These are phyloP conservation scores for Corymbia calophylla DNA, from an alignment of 441 rosid genomes.

Conservation along the genomic window DNA sequence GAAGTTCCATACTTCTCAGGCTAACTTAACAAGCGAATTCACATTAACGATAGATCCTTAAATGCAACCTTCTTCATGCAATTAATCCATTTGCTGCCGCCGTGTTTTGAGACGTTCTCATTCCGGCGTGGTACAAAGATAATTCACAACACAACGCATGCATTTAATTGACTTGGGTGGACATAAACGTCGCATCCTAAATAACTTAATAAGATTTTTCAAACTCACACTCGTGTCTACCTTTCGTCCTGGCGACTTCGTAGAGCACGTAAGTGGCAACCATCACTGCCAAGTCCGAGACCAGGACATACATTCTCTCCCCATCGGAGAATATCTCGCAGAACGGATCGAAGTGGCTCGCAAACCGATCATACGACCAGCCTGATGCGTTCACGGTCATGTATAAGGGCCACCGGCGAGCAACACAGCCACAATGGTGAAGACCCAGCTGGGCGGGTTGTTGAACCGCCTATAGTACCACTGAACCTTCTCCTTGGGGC, in stretches of 20 bases:
- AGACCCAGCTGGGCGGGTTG: slow-evolving; percentile 59
- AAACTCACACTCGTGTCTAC: background rate
- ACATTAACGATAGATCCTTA: background rate
- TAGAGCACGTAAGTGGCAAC: slow-evolving; percentile 45
- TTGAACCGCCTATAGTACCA: slow-evolving; percentile 69
- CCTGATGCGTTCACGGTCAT: slow-evolving; percentile 75
- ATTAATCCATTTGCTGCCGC: no score
- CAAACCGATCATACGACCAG: slow-evolving; percentile 62
- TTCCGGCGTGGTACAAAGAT: rapidly evolving
- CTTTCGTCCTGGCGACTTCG: slow-evolving; percentile 40
- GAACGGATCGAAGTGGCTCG: slow-evolving; percentile 66
- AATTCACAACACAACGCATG: background rate
- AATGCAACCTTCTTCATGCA: no score
- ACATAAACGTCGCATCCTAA: rapidly evolving
- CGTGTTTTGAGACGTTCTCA: no score
- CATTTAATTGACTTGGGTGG: no score
- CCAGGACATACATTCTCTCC: slow-evolving; percentile 49
- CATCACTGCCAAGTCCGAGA: slow-evolving; percentile 62
- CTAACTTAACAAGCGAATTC: no score
- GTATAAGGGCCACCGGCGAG: slow-evolving; percentile 82
- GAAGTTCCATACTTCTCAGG: background rate
- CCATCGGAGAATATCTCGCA: slow-evolving; percentile 77
- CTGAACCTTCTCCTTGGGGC: slow-evolving; percentile 27
- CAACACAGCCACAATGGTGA: slow-evolving; percentile 42
- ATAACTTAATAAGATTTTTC: background rate